Base-by-base conservation (phyloP, 228 moss, liverwort and hornwort species). In the Sphagnum magellanicum region DNA sequence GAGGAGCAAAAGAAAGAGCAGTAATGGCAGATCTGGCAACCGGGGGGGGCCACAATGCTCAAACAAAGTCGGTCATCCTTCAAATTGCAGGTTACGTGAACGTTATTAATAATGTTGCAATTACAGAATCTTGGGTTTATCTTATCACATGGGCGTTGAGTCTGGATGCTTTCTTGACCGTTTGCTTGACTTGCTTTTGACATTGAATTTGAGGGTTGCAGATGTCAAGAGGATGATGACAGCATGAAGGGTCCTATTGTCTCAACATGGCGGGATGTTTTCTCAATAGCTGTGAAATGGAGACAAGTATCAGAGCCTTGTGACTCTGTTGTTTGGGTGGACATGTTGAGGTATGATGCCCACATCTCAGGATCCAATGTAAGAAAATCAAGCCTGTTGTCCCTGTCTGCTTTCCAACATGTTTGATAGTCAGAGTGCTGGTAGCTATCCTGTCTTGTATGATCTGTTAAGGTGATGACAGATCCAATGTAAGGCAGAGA, bases 241-340 rank as follows among this genome's bases (percentile, higher is more conserved):
- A 75, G 76, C 16, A 71, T 80, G 9, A 55, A 55, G 86, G 86
- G 82, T 62, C 86, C 83, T 4, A 79, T 86, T 61, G 69, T 83
- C 80, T 78, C 78, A 60, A 76, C 86, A 4, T 92, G 92, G 92
- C 83, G 90, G 55, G 92, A 92, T 67, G 79, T 92, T 57, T 90
- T 86, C 77, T 82, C 86, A 10, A 74, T 90, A 79, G 90, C 77
- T 79, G 92, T 92, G 63, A 92, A 81, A 71, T 92, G 92, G 92
- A 81, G 92, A 71, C 92, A 92, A 74, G 63, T 79, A 71, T 90
- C 92, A 65, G 92, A 92, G 75, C 92, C 92, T 79, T 92, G 92
- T 76, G 92, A 92, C 78, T 90, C 92, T n/a, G 92, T 92, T 51
- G 86, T 92, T 50, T 92, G 92, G 92, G 87, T 92, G 78, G 92